Percentiles rank a stretch among this genome's conserved stretches.
Conservation (phyloP, 1,139 yeast genomes). For the Debaryomyces udenii region DNA sequence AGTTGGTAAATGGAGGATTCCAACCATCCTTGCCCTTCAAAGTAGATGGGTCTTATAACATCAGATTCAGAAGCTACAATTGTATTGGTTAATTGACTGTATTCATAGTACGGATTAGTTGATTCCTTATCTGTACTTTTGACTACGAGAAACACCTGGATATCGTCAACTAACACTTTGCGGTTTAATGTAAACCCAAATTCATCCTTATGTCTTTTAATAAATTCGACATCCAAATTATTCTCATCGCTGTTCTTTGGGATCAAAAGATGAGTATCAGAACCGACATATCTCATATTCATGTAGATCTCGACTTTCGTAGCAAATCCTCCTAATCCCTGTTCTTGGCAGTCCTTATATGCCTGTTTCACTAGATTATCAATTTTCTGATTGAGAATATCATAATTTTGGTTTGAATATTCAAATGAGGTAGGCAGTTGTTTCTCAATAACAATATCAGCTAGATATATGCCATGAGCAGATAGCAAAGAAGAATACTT, state of each 20-base stretch:
- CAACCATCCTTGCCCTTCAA: constrained; percentile 46
- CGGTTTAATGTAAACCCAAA: constrained; percentile 48
- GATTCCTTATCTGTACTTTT: constrained; percentile 33
- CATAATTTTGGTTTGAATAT: constrained; percentile 23
- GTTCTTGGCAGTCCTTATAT: constrained; percentile 34
- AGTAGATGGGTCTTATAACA: constrained; percentile 27
- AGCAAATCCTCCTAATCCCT: constrained; percentile 28
- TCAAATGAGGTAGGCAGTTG: constrained; percentile 57
- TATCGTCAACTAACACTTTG: constrained; percentile 74
- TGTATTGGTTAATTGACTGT: constrained; percentile 15
- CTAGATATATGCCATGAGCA: constrained; percentile 48
- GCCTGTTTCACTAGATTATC: constrained; percentile 30
- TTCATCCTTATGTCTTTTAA: constrained; percentile 38
- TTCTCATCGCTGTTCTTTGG: constrained; percentile 24
- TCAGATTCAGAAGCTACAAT: constrained; percentile 11
- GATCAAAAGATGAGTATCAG: constrained; percentile 83
- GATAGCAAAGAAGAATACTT: constrained; percentile 48
- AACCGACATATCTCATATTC: constrained; percentile 82
- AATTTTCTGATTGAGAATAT: constrained; percentile 29
- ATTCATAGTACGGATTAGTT: constrained; percentile 41
- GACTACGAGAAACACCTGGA: constrained; percentile 56
- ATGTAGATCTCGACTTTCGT: constrained; percentile 60
- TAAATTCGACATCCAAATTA: constrained; percentile 31
- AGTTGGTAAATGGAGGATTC: constrained; percentile 57
- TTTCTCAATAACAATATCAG: constrained; percentile 59